A percentile compares a stretch with the other conserved stretches of the same genome.
Evolutionary conservation across 2,329 filamentous ascomycete genomes (phyloP).

Genomic region (Alternaria sp.): DNA sequence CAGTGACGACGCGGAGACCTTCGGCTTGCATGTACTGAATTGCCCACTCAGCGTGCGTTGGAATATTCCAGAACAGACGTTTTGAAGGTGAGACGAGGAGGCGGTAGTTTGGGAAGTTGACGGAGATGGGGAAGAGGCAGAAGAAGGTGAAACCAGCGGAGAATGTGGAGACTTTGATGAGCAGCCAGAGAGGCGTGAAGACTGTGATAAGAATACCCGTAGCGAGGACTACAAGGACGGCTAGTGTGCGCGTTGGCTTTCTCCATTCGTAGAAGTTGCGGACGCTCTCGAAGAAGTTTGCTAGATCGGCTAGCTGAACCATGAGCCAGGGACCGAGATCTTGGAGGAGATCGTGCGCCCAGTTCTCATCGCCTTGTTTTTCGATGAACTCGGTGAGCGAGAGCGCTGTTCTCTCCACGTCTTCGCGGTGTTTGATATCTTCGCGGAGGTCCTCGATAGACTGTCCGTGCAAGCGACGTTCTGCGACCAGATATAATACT

Average conservation of each 20-base stretch:
- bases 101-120: constrained; percentile 46
- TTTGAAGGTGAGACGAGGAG: constrained; percentile 48
- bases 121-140: constrained; percentile 45
- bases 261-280: constrained; percentile 53
- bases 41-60: constrained; percentile 50
- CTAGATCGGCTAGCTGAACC: constrained; percentile 47
- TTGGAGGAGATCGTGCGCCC: constrained; percentile 42
- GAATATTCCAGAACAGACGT: constrained; percentile 49
- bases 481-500: constrained; percentile 33
- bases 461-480: constrained; percentile 27
- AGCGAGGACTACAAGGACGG: constrained; percentile 34
- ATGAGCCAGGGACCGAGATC: constrained; percentile 46
- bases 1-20: constrained; percentile 20
- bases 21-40: constrained; percentile 43
- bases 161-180: constrained; percentile 42
- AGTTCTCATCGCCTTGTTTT: constrained; percentile 47
- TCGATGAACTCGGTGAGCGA: constrained; percentile 49
- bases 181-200: constrained; percentile 36
- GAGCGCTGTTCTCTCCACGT: constrained; percentile 41
- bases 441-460: constrained; percentile 39
- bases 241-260: constrained; percentile 37
- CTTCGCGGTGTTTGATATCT: constrained; percentile 43
- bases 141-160: constrained; percentile 44
- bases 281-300: constrained; percentile 46
- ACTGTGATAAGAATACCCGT: constrained; percentile 30